Evolutionary conservation across 768 basidiomycete genomes (phyloP).

Genomic region (Fibroporia radiculosa): DNA sequence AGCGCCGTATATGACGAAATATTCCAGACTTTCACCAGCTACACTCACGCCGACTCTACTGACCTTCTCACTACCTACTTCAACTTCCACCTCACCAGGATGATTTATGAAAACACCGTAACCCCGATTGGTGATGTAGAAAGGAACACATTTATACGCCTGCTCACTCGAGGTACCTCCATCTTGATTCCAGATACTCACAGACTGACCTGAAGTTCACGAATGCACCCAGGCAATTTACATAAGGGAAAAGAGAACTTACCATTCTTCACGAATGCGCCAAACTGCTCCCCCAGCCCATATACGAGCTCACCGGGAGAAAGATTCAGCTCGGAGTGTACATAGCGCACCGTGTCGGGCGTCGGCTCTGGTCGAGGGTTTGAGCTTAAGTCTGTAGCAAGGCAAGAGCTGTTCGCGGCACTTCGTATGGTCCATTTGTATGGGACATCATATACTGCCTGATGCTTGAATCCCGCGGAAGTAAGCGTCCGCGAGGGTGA

Average conservation of each 20-base stretch:
- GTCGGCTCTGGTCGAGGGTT: slow-evolving; percentile 42
- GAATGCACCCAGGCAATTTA: not conserved
- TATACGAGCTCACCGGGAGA: slow-evolving; percentile 68
- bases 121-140: slow-evolving; percentile 61
- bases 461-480: slow-evolving; percentile 46
- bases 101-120: slow-evolving; percentile 77
- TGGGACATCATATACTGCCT: slow-evolving; percentile 49
- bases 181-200: slow-evolving; percentile 69
- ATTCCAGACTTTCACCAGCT: slow-evolving; percentile 56
- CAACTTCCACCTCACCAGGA: slow-evolving; percentile 69
- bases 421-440: slow-evolving; percentile 42
- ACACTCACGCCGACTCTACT: slow-evolving; percentile 57
- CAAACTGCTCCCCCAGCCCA: slow-evolving; percentile 71
- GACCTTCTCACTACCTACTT: slow-evolving; percentile 62
- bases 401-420: slow-evolving; percentile 48
- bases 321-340: slow-evolving; percentile 53
- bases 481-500: slow-evolving; percentile 38
- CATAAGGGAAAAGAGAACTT: slow-evolving; percentile 20
- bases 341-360: slow-evolving; percentile 38
- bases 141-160: slow-evolving; percentile 61
- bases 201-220: slow-evolving; percentile 35
- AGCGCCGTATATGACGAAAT: slow-evolving; percentile 64
- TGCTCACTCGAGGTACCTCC: slow-evolving; percentile 68
- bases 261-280: slow-evolving; percentile 72
- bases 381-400: slow-evolving; percentile 48